Evolutionary conservation across 1,284 basidiomycete species (phyloP).

Genomic region (Xerocomus amazonicus): DNA sequence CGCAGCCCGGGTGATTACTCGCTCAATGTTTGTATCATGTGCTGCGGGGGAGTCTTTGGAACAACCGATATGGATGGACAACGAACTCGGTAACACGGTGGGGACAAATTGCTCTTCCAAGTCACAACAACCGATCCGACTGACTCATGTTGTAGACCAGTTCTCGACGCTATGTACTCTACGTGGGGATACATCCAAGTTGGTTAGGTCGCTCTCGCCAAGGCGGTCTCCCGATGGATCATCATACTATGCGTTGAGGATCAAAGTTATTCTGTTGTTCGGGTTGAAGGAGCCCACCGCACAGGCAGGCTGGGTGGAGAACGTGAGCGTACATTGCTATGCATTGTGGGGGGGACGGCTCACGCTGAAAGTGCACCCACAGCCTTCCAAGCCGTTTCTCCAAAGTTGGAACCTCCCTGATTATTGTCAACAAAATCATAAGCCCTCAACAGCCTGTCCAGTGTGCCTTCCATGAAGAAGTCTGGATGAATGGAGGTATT

Average conservation of each 20-base stretch:
- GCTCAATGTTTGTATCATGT: conserved; percentile 25
- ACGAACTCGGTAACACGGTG: conserved; percentile 21
- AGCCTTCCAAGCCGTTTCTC: too few relatives aligned
- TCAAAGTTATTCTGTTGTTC: conserved; percentile 41
- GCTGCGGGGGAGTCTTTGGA: conserved; percentile 25
- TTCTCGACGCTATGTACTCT: conserved; percentile 39
- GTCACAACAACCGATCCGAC: not conserved
- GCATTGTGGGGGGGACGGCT: not conserved
- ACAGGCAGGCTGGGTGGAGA: conserved; percentile 42
- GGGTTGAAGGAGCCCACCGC: conserved; percentile 47
- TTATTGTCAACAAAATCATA: too few relatives aligned
- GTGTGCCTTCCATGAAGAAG: not conserved
- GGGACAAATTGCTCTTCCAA: too few relatives aligned
- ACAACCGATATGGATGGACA: conserved; percentile 26
- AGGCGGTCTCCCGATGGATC: conserved; percentile 16
- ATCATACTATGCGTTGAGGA: conserved; percentile 35
- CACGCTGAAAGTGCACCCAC: not conserved
- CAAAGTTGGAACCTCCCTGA: too few relatives aligned
- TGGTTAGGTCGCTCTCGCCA: conserved; percentile 21
- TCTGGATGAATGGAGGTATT: not conserved
- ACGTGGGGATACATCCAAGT: conserved; percentile 35
- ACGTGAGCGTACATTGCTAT: conserved; percentile 28
- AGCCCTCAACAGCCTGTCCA: too few relatives aligned
- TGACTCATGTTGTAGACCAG: conserved; percentile 29
- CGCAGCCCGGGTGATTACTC: conserved; percentile 15